Evolutionary conservation across 1,284 basidiomycete genomes (phyloP), one percentile per base, ranked within the genome.

Genomic region (Testicularia cyperi): DNA sequence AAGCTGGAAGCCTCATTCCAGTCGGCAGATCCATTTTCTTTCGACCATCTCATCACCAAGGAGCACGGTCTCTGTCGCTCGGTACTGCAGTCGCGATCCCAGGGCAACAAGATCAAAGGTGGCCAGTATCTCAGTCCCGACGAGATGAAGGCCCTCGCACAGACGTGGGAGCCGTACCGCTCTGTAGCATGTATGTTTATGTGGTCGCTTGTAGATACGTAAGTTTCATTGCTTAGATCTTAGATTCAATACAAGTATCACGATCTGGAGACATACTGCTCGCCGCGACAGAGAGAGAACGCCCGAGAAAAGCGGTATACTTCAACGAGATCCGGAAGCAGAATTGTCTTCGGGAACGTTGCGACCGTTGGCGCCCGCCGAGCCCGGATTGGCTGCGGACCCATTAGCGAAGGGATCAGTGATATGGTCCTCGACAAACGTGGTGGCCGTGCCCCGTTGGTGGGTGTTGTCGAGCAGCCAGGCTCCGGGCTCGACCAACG

Each of bases 31-130:
- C 12, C 15, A 2, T 13, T 20, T 16, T 44, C 44, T 24, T 43
- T 61, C 5, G 41, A 47, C 16, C 56, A 61, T 38, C 36, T 53
- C 22, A 48, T 52, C 26, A 10, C 45, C 15, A 28, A 51, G 13
- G 60, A 52, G 28, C 55, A 57, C n/a, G 55, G 48, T 8, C 60
- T 58, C 5, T 30, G 35, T 29, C 41, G 38, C 15, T 40, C 45
- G 12, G 54, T 55, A 21, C 56, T 75, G 6, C 45, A 57, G 30
- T 40, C 52, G 9, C 45, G 72, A n/a, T 44, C 39, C 14, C 48
- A 66, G 12, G 73, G 73, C 6, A 68, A 71, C 35, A 75, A 74
- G 53, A 64, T 68, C 38, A 71, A 71, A 29, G 69, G 66, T 14
- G 62, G 68, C 0, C 62, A 69, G 35, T 75, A 74, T 28, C 43